These are phyloP conservation scores for Hymenoscyphus scutula DNA, from an alignment of 2,329 filamentous ascomycete genomes.

Conservation along the genomic window DNA sequence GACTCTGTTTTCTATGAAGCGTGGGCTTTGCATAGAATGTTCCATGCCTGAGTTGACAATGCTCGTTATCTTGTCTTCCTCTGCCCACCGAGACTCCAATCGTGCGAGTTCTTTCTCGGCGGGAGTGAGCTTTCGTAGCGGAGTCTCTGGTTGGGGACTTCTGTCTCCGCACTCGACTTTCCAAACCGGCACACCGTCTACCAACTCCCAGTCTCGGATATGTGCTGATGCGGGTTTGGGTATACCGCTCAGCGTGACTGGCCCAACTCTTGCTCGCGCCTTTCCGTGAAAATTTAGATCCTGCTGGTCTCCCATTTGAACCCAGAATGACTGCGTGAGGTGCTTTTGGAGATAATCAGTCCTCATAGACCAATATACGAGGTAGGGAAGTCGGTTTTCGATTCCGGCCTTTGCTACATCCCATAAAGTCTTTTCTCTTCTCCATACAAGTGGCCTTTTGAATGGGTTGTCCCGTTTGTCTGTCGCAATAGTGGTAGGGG, in stretches of 20 bases:
- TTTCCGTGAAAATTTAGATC: not conserved
- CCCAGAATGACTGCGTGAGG: slow-evolving; percentile 13
- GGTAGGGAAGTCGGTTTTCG: slow-evolving; percentile 4
- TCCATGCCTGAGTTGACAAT: not conserved
- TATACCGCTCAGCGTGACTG: not conserved
- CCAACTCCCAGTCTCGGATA: slow-evolving; percentile 9
- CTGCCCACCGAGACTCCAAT: not conserved
- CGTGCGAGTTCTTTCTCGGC: not conserved
- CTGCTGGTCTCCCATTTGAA: not conserved
- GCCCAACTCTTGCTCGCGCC: not conserved
- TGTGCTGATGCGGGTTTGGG: slow-evolving; percentile 4
- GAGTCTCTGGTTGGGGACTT: slow-evolving; percentile 7
- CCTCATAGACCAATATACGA: slow-evolving; percentile 9
- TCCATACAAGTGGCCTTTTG: slow-evolving; percentile 9
- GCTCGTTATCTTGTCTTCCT: not conserved
- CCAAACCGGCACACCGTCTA: not conserved
- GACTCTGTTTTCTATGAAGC: not conserved
- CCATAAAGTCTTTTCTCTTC: slow-evolving; percentile 2
- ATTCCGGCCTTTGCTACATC: not conserved
- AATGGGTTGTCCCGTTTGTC: slow-evolving; percentile 1
- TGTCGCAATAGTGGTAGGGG: slow-evolving; percentile 18
- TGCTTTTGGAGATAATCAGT: slow-evolving; percentile 9
- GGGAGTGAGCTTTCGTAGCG: not conserved
- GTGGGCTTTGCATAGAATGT: not conserved
- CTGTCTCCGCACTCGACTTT: slow-evolving; percentile 4